Base-by-base conservation (phyloP, 768 basidiomycete species). In the Pseudohyphozyma bogoriensis region DNA sequence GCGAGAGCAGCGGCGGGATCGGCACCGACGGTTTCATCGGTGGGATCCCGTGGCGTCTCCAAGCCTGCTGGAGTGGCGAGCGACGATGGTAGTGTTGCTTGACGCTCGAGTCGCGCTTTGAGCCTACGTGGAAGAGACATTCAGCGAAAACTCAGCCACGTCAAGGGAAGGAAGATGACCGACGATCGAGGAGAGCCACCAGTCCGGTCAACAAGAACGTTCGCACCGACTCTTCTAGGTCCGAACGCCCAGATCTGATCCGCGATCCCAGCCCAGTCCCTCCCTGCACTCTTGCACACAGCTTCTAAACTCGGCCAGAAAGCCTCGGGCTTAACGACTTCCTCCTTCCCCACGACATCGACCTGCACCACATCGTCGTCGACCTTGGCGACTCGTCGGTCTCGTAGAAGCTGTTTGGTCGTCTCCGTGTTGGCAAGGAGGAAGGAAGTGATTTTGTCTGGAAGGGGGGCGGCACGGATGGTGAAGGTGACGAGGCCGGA, bases 181-280 rank as follows among this genome's bases (percentile, higher is more conserved):
- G 24, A 74, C 76, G 74, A 69, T 36, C 72, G 60, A 15, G 63
- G 67, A 13, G 58, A 63, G n/a, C 72, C 72, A 1, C 70, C 72
- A 1, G 68, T 66, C n/a, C 70, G 75, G 73, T 99, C 93, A 22
- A 97, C 77, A 15, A 99, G 75, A 15, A 99, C 70, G 72, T 92
- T 95, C 13, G 86, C 83, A 0, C 93, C 93, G 24, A 85, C 82
- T 56, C 82, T 76, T 66, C 86, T 86, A 0, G 93, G 93, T 0
- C 95, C 95, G 74, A 96, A 91, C 24, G 87, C 83, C 90, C 90
- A 92, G 4, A 92, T 80, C 56, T 76, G 79, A 54, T 89, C 85
- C 0, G 76, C 77, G 15, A 89, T 70, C 44, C 81, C 82, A 7
- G 72, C 74, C 95, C 95, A 99, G 65, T 96, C 90, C 1, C 77